Conservation (phyloP, 1,284 basidiomycete species). For the Flammula alnicola region DNA sequence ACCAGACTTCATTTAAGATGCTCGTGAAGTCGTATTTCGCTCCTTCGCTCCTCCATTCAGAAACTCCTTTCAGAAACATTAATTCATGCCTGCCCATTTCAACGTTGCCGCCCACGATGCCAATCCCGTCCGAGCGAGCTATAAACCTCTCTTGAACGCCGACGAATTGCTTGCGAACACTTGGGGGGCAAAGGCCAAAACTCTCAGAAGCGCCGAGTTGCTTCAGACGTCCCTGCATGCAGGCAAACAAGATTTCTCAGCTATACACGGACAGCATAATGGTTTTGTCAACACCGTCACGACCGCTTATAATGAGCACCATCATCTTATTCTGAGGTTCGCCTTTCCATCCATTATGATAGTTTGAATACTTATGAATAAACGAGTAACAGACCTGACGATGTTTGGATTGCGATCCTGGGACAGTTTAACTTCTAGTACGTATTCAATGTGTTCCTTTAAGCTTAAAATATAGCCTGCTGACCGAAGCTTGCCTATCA, state of each 20-base stretch:
- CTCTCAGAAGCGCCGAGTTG: conserved; percentile 4
- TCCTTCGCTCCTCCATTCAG: too few species aligned
- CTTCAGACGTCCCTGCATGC: conserved; percentile 13
- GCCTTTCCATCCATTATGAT: not conserved
- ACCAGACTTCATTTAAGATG: too few species aligned
- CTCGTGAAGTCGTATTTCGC: too few species aligned
- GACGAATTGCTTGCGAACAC: conserved; percentile 10
- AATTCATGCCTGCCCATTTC: conserved; percentile 20
- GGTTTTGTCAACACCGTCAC: conserved; percentile 21
- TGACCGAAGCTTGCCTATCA: not conserved
- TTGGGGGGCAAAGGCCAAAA: conserved; percentile 9
- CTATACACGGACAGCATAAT: conserved; percentile 7
- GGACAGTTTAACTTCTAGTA: conserved; percentile 46
- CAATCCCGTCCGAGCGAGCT: not conserved
- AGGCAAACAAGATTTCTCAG: not conserved
- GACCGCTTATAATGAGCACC: conserved; percentile 18
- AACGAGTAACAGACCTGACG: conserved; percentile 14
- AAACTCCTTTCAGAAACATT: too few species aligned
- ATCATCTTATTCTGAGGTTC: conserved; percentile 17
- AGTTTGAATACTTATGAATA: not conserved
- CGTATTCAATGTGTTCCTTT: not conserved
- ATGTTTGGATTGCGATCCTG: conserved; percentile 49
- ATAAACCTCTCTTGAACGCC: not conserved
- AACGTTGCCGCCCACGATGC: conserved; percentile 10
- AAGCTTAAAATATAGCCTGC: not conserved